These are phyloP conservation scores for Apium graveolens DNA, from an alignment of 129 eudicot genomes.

Conservation along the genomic window DNA sequence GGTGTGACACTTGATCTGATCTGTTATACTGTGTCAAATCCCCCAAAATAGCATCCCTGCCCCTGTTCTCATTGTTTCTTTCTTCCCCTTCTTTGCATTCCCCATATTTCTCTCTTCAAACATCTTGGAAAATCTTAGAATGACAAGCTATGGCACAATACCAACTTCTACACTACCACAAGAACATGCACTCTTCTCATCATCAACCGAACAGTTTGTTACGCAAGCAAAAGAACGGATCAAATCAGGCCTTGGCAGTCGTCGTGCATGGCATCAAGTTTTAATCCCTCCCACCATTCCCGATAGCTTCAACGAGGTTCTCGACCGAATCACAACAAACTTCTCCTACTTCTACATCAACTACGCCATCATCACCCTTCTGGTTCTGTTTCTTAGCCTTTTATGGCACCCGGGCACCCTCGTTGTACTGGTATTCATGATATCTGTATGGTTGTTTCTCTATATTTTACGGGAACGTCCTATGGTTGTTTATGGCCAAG, in stretches of 20 bases:
- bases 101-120: not conserved
- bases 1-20: not conserved
- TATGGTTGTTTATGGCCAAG: slow-evolving; percentile 1
- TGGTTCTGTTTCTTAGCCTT: slow-evolving; percentile 5
- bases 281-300: not conserved
- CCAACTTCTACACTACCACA: slow-evolving; percentile 11
- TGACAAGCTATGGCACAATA: slow-evolving; percentile 12
- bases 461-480: slow-evolving; percentile 4
- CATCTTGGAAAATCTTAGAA: not conserved
- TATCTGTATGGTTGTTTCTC: slow-evolving; percentile 8
- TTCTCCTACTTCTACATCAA: slow-evolving; percentile 8
- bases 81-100: not conserved
- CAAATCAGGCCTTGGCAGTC: slow-evolving; percentile 1
- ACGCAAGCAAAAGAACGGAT: slow-evolving; percentile 1
- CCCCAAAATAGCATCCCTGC: slow-evolving; percentile 1
- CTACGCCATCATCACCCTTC: not conserved
- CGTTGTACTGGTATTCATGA: not conserved
- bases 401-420: slow-evolving; percentile 11
- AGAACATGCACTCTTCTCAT: slow-evolving; percentile 2
- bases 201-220: not conserved
- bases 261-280: slow-evolving; percentile 11
- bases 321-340: not conserved
- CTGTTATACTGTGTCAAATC: not conserved
- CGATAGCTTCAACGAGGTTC: not conserved
- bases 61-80: not conserved